phyloP scores from a whole-genome alignment of 2,329 filamentous ascomycete species.

The Fusarium subtropicale region DNA sequence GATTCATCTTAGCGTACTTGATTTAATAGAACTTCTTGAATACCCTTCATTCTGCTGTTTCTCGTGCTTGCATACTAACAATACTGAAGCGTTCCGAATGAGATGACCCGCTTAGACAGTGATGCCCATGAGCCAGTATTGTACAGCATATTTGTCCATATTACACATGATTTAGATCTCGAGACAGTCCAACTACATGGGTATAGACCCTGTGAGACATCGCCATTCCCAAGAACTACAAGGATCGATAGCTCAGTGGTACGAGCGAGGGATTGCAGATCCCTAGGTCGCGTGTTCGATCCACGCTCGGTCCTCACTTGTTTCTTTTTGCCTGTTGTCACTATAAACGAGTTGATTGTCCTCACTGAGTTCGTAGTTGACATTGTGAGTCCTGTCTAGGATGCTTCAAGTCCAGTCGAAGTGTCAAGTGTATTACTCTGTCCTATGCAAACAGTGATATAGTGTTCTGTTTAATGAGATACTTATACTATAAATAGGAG shows the following conservation, averaged over 20 bases:
- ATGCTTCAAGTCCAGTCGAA: not conserved
- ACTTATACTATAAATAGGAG: too few species aligned
- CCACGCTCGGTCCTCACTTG: constrained; percentile 1
- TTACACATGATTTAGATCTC: too few species aligned
- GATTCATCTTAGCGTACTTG: not conserved
- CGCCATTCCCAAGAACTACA: not conserved
- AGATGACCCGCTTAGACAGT: too few species aligned
- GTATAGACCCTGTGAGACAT: not conserved
- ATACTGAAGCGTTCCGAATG: not conserved
- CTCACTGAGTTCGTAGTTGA: not conserved
- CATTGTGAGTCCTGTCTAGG: not conserved
- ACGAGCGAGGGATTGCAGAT: constrained; percentile 14
- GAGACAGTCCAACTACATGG: too few species aligned
- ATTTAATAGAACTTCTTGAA: not conserved
- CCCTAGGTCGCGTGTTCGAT: constrained; percentile 12
- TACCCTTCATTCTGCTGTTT: not conserved
- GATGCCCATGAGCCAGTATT: too few species aligned
- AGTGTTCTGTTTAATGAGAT: too few species aligned
- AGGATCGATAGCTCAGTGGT: constrained; percentile 16
- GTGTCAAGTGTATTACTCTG: too few species aligned
- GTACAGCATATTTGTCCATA: too few species aligned
- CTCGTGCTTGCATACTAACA: not conserved
- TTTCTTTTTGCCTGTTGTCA: not conserved
- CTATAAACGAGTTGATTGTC: accelerated
- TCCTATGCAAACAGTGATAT: too few species aligned